These are phyloP conservation scores for Agapanthus africanus DNA, from an alignment of 106 monocot species.

Conservation along the genomic window DNA sequence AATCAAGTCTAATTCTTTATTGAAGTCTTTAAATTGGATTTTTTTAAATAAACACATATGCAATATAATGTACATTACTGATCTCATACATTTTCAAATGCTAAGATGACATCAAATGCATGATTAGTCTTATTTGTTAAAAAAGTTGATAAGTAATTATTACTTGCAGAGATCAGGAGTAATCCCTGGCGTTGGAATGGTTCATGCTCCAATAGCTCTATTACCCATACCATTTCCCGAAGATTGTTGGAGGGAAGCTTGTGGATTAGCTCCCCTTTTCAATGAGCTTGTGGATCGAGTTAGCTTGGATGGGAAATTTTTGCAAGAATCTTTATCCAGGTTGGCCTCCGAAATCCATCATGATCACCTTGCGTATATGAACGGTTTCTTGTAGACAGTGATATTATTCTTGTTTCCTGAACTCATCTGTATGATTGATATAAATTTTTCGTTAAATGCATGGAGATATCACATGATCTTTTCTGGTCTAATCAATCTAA, in stretches of 20 bases:
- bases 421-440: neutral
- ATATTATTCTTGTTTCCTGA: neutral
- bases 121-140: neutral
- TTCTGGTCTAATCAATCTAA: too few species aligned
- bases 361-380: neutral
- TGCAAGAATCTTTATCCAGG: slow-evolving; percentile 87
- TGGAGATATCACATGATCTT: too few species aligned
- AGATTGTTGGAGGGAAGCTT: slow-evolving; percentile 73
- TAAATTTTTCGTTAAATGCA: neutral
- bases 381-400: neutral
- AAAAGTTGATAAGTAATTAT: slow-evolving; percentile 2
- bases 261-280: slow-evolving; percentile 87
- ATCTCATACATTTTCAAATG: neutral
- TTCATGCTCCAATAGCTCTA: slow-evolving; percentile 92
- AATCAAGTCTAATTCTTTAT: neutral
- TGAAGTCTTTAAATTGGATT: neutral
- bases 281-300: slow-evolving; percentile 98
- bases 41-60: neutral
- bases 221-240: slow-evolving; percentile 60
- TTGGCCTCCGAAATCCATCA: slow-evolving; percentile 12
- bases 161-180: slow-evolving; percentile 64
- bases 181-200: slow-evolving; percentile 73
- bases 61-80: neutral
- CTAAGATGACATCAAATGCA: neutral
- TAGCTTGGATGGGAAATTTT: slow-evolving; percentile 85